phyloP scores from a whole-genome alignment of 768 basidiomycete species.

The Collybiopsis confluens region DNA sequence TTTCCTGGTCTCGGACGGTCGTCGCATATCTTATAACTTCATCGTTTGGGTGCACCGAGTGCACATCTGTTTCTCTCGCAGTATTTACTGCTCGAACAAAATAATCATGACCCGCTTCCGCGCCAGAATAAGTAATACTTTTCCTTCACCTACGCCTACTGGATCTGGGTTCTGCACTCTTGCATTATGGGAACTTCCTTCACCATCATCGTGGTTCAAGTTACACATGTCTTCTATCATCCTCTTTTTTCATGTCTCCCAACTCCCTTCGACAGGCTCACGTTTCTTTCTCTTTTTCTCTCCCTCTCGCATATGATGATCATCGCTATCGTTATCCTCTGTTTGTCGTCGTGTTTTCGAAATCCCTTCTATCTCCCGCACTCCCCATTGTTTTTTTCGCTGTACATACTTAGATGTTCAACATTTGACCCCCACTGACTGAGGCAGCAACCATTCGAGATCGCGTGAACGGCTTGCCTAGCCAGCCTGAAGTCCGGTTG shows the following conservation, averaged over 20 bases:
- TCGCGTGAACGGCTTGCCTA: too few relatives aligned
- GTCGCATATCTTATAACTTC: too few relatives aligned
- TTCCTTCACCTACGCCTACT: neutral
- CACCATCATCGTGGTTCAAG: neutral
- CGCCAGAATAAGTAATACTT: too few relatives aligned
- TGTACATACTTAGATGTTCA: too few relatives aligned
- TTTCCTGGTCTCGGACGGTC: neutral
- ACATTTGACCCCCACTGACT: too few relatives aligned
- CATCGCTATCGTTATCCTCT: conserved; percentile 4
- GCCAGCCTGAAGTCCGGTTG: too few relatives aligned
- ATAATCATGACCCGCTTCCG: neutral
- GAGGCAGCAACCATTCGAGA: too few relatives aligned
- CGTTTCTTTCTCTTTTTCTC: neutral
- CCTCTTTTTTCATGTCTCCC: neutral
- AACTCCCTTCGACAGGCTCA: neutral
- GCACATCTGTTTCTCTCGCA: neutral
- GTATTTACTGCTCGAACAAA: neutral
- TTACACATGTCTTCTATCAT: neutral
- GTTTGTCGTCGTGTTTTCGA: conserved; percentile 3
- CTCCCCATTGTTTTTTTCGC: too few relatives aligned
- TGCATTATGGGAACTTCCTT: neutral
- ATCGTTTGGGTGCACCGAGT: neutral
- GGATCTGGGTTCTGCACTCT: neutral
- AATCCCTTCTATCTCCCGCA: too few relatives aligned
- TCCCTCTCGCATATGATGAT: neutral